Conservation (phyloP, 2,329 filamentous ascomycete species). For the Fusarium oligoseptatum region DNA sequence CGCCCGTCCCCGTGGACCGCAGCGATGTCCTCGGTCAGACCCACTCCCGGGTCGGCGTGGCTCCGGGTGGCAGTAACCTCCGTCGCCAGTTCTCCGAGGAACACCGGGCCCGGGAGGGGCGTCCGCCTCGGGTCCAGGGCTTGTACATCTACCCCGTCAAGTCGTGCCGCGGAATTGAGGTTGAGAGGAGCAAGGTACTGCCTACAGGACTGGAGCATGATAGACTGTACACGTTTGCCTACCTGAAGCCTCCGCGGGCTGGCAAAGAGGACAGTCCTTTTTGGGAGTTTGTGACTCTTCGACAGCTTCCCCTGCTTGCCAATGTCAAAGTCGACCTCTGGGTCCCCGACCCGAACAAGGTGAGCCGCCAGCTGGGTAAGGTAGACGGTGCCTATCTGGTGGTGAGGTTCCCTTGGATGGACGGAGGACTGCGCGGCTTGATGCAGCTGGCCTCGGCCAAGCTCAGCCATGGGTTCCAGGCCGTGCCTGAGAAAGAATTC, state of each 20-base stretch:
- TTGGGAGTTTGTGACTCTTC: conserved; percentile 80
- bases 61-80: conserved; percentile 55
- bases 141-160: conserved; percentile 87
- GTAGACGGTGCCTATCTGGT: conserved; percentile 72
- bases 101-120: conserved; percentile 38
- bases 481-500: conserved; percentile 73
- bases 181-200: conserved; percentile 74
- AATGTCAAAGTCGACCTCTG: conserved; percentile 77
- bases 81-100: conserved; percentile 41
- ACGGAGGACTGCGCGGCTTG: conserved; percentile 62
- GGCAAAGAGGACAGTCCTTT: conserved; percentile 57
- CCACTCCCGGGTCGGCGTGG: conserved; percentile 63
- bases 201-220: conserved; percentile 82
- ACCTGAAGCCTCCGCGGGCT: conserved; percentile 53
- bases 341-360: conserved; percentile 73
- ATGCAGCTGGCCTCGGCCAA: conserved; percentile 63
- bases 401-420: conserved; percentile 74
- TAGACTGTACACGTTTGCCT: conserved; percentile 85
- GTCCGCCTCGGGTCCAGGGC: conserved; percentile 63
- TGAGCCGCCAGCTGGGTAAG: conserved; percentile 63
- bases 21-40: conserved; percentile 69
- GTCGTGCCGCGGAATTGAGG: conserved; percentile 82
- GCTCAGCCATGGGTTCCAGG: conserved; percentile 62
- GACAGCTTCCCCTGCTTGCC: conserved; percentile 78
- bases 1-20: conserved; percentile 65